phyloP scores from a whole-genome alignment of 805 yeast genomes.

The Cyberlindnera lachancei region DNA sequence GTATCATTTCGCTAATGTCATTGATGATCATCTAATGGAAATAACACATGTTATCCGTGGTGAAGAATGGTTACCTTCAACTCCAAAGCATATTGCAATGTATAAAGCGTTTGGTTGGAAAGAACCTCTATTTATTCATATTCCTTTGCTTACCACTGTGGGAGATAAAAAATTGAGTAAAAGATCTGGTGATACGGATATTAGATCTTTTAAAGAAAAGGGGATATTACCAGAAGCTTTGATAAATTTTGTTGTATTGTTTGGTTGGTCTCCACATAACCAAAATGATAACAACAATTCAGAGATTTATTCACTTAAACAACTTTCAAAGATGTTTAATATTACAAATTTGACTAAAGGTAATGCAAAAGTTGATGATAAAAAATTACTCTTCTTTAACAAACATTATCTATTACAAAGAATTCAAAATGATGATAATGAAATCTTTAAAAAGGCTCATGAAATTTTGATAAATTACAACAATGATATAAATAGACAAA shows the following conservation, averaged over 20 bases:
- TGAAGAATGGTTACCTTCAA: conserved; percentile 95
- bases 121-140: conserved; percentile 78
- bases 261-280: conserved; percentile 88
- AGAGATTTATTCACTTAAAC: conserved; percentile 45
- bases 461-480: conserved; percentile 14
- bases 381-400: conserved; percentile 71
- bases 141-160: conserved; percentile 75
- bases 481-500: conserved; percentile 23
- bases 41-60: conserved; percentile 95
- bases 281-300: conserved; percentile 38
- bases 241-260: conserved; percentile 76
- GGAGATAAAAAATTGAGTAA: conserved; percentile 77
- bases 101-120: conserved; percentile 83
- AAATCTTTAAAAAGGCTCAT: conserved; percentile 28
- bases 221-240: conserved; percentile 85
- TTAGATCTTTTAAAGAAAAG: conserved; percentile 44
- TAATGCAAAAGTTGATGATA: conserved; percentile 82
- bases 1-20: conserved; percentile 91
- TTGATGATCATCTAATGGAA: conserved; percentile 90
- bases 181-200: conserved; percentile 75
- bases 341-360: conserved; percentile 81
- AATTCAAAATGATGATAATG: conserved; percentile 31
- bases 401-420: conserved; percentile 51
- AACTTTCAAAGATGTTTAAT: conserved; percentile 50
- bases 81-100: conserved; percentile 87